Evolutionary conservation across 257 asterid species (phyloP), one percentile per base, ranked within the genome.

Genomic region (Misopates orontium): DNA sequence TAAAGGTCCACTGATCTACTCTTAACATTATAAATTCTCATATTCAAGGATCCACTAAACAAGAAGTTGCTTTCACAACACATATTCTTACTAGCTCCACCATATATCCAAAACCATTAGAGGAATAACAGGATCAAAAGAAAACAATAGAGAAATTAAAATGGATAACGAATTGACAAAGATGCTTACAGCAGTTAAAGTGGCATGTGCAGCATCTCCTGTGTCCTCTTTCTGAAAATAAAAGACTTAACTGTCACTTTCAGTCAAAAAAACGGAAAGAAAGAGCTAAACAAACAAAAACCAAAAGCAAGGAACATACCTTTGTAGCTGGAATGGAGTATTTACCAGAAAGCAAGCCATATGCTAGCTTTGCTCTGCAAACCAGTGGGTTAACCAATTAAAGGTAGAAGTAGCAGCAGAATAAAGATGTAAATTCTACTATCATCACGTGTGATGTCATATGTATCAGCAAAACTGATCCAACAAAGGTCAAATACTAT

Each of bases 261-360:
- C 72, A 44, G 56, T 72, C 71, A 60, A 60, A 54, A n/a, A n/a
- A 28, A 28, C 36, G 36, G 4, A 32, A 28, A 12, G 20, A 61
- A 5, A 15, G 15, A 49, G 10, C 42, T 25, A 69, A 21, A 71
- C 17, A 47, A 21, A 44, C 67, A 55, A 23, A 10, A 73, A 71
- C 39, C 24, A 72, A 44, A 60, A 48, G 66, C 62, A 66, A 40
- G 31, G 40, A 5, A 56, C 70, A 55, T 82, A 93, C 99, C 97
- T 84, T 79, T 45, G 77, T 56, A 36, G 80, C 80, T 41, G 95
- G 97, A 77, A 73, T 31, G 19, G 97, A 90, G 80, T 86, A 90
- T 85, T 81, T 86, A 59, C 99, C 99, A 81, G 99, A 94, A 56
- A 90, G 96, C 83, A 94, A 62, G 57, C 99, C 99, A 82, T 90